Base-by-base conservation (phyloP, 306 rosid species). In the Ochetophila trinervis region DNA sequence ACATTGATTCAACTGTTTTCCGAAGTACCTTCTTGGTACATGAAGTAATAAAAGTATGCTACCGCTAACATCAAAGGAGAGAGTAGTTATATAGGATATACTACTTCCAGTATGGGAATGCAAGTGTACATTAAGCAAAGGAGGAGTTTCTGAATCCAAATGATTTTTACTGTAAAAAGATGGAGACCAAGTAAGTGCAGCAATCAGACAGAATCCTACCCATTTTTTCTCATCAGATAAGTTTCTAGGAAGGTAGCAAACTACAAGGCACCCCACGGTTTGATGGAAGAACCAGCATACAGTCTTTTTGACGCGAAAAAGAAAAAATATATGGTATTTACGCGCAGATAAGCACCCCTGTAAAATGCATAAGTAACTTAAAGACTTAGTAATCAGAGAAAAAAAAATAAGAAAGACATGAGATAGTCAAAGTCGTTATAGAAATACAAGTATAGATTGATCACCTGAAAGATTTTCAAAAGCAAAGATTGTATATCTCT, bases 1-100 rank as follows among this genome's bases (percentile, higher is more conserved):
- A 50, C 72, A 70, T 1, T 76, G 63, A 44, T 59, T n/a, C 58
- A 64, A 21, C 21, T 40, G 18, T 7, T 65, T 27, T 40, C 18
- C 20, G 15, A 69, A 59, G 20, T 4, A 17, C 0, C 2, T 24
- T 4, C 68, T 66, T 16, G 80, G 76, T 22, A 51, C 40, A n/a
- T 57, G 64, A 13, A 64, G 32, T 1, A 70, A 3, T 27, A 72
- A 37, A 52, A 59, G 35, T 63, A 64, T 60, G 18, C 16, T 27
- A 20, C 8, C 0, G 12, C 2, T 8, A 10, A 12, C 13, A 10
- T 1, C 3, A 40, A 40, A 6, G 15, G 45, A 2, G 12, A 40
- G 12, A 40, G 45, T 40, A 8, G 45, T 40, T 40, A 40, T 40
- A 40, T 40, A 12, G 0, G 12, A 40, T 40, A 40, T 40, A 12